These are phyloP conservation scores for Cryptococcus sp. DNA, from an alignment of 1,284 basidiomycete species.

Conservation along the genomic window DNA sequence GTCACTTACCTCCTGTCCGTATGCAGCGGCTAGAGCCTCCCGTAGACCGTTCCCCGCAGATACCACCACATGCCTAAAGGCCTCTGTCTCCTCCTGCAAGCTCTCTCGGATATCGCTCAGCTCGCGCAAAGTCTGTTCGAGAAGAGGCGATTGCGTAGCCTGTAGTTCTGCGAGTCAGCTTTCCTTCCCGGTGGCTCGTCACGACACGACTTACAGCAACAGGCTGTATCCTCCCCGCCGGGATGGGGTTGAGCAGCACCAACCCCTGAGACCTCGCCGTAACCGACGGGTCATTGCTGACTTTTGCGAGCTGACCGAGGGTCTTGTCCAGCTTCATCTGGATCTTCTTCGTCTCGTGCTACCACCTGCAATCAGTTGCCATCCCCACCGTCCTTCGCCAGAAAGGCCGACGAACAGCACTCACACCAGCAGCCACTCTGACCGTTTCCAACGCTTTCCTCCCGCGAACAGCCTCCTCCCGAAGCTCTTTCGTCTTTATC, in stretches of 20 bases:
- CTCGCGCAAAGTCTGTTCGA: constrained; percentile 70
- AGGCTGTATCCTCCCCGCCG: constrained; percentile 28
- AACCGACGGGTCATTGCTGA: constrained; percentile 56
- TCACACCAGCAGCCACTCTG: constrained; percentile 44
- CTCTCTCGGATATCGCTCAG: constrained; percentile 65
- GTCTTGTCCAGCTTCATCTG: constrained; percentile 78
- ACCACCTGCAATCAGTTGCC: background rate
- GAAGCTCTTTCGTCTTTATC: constrained; percentile 58
- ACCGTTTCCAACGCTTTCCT: constrained; percentile 46
- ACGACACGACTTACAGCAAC: constrained; percentile 21
- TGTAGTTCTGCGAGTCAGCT: constrained; percentile 4
- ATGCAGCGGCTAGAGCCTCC: constrained; percentile 49
- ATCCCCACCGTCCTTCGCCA: background rate
- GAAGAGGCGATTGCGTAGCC: constrained; percentile 52
- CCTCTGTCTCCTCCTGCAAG: constrained; percentile 66
- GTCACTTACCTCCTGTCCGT: constrained; percentile 35
- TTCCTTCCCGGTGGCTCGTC: background rate
- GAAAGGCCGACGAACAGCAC: constrained; percentile 9
- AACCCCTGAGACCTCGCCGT: constrained; percentile 30
- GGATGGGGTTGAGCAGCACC: constrained; percentile 44
- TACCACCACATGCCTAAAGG: constrained; percentile 65
- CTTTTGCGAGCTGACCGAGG: constrained; percentile 68
- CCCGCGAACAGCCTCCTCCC: constrained; percentile 37
- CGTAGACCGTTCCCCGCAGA: constrained; percentile 67
- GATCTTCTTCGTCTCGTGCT: constrained; percentile 66